Evolutionary conservation across 2,329 filamentous ascomycete genomes (phyloP), one percentile per base, ranked within the genome.

Genomic region (Remersonia thermophila): DNA sequence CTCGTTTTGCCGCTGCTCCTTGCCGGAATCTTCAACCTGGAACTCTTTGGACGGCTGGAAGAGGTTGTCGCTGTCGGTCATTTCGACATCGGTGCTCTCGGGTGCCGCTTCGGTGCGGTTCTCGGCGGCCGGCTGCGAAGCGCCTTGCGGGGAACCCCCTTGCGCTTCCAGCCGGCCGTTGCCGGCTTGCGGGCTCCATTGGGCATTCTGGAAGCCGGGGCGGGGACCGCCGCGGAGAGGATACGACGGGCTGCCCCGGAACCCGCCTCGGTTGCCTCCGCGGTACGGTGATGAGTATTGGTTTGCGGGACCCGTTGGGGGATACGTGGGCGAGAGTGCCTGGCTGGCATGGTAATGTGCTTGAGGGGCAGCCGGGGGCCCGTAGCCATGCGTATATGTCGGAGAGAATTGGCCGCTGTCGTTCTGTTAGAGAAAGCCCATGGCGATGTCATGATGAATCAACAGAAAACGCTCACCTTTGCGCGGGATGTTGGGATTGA

Each of bases 1-100:
- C 15, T 63, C 58, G 15, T 58, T 57, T 10, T 65, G 61, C 33
- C 72, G 28, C 12, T 44, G 43, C 3, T 40, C 69, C 5, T 23
- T 23, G 32, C 58, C 60, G 44, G 72, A 66, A 49, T 83, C 77
- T 51, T 83, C 79, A 11, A 71, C 69, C 40, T 74, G 73, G 8
- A 75, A 51, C 42, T 80, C 78, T 48, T 80, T 79, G 0, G 75
- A 71, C 18, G 73, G 71, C 40, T 73, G 63, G 50, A 78, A 76
- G 7, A 71, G 63, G 48, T 76, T 72, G 36, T 79, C 73, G 36
- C 67, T 64, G 20, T 74, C 73, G 31, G 43, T 47, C 36, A 36
- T 47, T 16, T 69, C 66, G 7, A 61, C 60, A 16, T 56, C 56
- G 3, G 53, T 51, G 25, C 46, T 47, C 13, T 45, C 45, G 11